phyloP scores from a whole-genome alignment of 768 basidiomycete species.

The Tulasnella sp. region DNA sequence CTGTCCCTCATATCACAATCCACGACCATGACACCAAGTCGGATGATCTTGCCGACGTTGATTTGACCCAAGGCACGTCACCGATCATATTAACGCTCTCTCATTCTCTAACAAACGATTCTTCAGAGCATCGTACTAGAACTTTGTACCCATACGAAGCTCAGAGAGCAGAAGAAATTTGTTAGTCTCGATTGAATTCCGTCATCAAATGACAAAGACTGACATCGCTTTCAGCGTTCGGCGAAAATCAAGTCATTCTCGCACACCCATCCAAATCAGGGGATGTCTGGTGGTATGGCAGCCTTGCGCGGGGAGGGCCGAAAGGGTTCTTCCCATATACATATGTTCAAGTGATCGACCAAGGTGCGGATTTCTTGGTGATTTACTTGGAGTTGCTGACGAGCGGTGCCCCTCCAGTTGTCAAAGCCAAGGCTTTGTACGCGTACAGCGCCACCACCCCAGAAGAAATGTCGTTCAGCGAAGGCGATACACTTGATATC shows the following conservation, averaged over 20 bases:
- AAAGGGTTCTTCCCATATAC: slow-evolving; percentile 87
- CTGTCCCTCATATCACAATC: background rate
- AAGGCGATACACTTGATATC: slow-evolving; percentile 73
- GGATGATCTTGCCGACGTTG: slow-evolving; percentile 69
- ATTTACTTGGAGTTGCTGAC: background rate
- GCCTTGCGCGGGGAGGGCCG: slow-evolving; percentile 55
- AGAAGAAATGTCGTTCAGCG: slow-evolving; percentile 82
- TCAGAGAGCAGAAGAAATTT: slow-evolving; percentile 82
- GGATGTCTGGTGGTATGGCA: slow-evolving; percentile 94
- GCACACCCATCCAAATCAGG: slow-evolving; percentile 83
- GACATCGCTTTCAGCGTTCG: slow-evolving; percentile 54
- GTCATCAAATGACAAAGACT: background rate
- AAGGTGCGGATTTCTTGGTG: slow-evolving; percentile 47
- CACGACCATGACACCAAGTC: slow-evolving; percentile 28
- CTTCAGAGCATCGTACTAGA: slow-evolving; percentile 65
- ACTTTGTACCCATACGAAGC: slow-evolving; percentile 82
- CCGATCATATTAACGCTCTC: background rate
- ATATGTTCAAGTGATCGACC: slow-evolving; percentile 70
- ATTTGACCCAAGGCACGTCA: slow-evolving; percentile 54
- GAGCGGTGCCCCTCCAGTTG: slow-evolving; percentile 36
- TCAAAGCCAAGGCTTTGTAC: slow-evolving; percentile 75
- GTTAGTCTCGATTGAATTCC: slow-evolving; percentile 45
- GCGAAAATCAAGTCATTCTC: slow-evolving; percentile 66
- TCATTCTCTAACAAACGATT: background rate
- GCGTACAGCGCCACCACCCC: slow-evolving; percentile 62